Conservation (phyloP, 306 rosid species). For the Citrullus colocynthis region DNA sequence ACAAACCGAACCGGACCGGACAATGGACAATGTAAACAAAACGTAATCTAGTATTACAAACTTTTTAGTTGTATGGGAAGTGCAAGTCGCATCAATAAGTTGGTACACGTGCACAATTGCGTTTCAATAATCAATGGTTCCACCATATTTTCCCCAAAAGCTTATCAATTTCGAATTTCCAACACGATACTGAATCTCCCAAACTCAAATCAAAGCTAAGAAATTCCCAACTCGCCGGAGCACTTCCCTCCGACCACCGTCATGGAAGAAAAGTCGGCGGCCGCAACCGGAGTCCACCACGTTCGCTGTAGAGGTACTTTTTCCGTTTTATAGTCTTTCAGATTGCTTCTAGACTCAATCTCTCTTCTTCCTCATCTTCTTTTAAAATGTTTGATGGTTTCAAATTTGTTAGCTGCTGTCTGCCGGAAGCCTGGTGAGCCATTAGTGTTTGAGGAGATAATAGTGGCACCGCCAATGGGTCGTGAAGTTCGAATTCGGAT, state of each 20-base stretch:
- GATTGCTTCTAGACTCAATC: neutral
- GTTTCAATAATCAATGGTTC: no score
- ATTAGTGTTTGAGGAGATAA: constrained; percentile 49
- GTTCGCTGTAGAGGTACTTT: neutral
- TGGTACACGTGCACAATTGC: no score
- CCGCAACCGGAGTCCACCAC: neutral
- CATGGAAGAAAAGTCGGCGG: neutral
- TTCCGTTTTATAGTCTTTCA: neutral
- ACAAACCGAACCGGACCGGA: no score
- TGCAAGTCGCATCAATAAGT: no score
- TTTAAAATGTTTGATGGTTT: neutral
- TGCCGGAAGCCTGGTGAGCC: constrained; percentile 53
- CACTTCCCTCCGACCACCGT: neutral
- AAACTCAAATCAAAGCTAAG: no score
- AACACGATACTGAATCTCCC: no score
- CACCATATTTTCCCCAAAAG: no score
- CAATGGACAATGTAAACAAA: no score
- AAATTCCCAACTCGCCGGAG: neutral
- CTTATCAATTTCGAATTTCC: no score
- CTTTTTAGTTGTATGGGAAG: no score
- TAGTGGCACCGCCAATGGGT: constrained; percentile 71
- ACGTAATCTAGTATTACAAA: no score
- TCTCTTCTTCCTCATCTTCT: neutral
- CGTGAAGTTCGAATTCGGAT: constrained; percentile 57
- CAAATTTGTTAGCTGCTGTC: constrained; percentile 41